These are phyloP conservation scores for Ashbya aceris DNA, from an alignment of 1,139 yeast species.

Conservation along the genomic window DNA sequence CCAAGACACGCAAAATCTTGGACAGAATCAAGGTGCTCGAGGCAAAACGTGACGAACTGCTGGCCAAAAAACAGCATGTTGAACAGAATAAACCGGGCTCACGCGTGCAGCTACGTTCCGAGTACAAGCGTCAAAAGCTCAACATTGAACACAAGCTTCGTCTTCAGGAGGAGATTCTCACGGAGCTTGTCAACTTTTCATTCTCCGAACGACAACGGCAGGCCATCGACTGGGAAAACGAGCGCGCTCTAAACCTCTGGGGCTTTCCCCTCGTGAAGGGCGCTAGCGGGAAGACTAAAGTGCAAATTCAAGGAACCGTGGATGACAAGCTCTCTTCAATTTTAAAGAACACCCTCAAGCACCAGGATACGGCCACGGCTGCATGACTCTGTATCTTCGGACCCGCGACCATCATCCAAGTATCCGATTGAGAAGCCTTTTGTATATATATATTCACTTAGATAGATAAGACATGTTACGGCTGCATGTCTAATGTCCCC, in stretches of 20 bases:
- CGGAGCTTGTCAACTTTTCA: slow-evolving; percentile 16
- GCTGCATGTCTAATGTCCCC: no score
- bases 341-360: slow-evolving; percentile 4
- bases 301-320: slow-evolving; percentile 10
- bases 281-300: slow-evolving; percentile 18
- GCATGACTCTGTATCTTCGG: background rate
- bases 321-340: slow-evolving; percentile 5
- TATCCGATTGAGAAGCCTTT: no score
- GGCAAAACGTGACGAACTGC: slow-evolving; percentile 19
- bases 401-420: background rate
- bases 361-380: slow-evolving; percentile 4
- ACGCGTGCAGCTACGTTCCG: slow-evolving; percentile 19
- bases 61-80: slow-evolving; percentile 14
- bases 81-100: slow-evolving; percentile 14
- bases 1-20: slow-evolving; percentile 22
- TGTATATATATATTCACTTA: no score
- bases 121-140: slow-evolving; percentile 15
- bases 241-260: slow-evolving; percentile 16
- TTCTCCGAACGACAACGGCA: slow-evolving; percentile 10
- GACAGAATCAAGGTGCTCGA: slow-evolving; percentile 22
- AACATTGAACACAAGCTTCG: slow-evolving; percentile 15
- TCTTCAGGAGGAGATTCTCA: slow-evolving; percentile 19
- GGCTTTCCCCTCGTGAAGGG: slow-evolving; percentile 22
- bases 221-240: slow-evolving; percentile 23
- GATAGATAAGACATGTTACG: no score